Evolutionary conservation across 345 rosid genomes (phyloP), one percentile per base, ranked within the genome.

Genomic region (Sapria himalayana): DNA sequence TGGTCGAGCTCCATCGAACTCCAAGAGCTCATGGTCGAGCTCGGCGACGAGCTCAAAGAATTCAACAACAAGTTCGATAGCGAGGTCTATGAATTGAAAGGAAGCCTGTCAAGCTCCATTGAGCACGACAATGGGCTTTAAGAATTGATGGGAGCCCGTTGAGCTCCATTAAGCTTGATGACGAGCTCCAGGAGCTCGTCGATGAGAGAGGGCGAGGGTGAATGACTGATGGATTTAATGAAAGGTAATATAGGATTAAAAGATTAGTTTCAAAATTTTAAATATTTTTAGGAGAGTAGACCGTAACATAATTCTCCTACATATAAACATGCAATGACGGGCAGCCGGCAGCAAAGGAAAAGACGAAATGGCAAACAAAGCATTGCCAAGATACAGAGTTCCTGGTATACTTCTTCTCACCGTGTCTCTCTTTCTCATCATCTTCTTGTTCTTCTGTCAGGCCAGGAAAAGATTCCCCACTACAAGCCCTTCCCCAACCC

Each of bases 331-430:
- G n/a, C 37, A 14, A 19, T 15, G 11, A 9, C 27, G 5, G 39
- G 52, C 27, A 37, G 43, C 52, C 37, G 11, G 12, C 0, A 36
- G 19, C 13, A 33, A 1, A 14, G 5, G 5, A 33, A 14, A 33
- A 33, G 27, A 14, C 4, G 24, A 52, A 29, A 73, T 67, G 78
- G 52, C 51, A 9, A 67, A 57, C 19, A 74, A 52, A 39, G n/a
- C 41, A 35, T 48, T 21, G 15, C 12, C 48, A 13, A 61, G 73
- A 66, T 43, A 58, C 56, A 71, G 57, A 64, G 61, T 65, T 12
- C 67, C 58, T 9, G 19, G 52, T 46, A 53, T 64, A 50, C 55
- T 69, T 10, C 54, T 67, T 45, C 21, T 70, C 24, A 54, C 32
- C 15, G 10, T 49, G 37, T 54, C 49, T 5, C 12, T 51, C 25